Percentiles rank a stretch among this genome's conserved stretches.
Evolutionary conservation across 2,329 filamentous ascomycete genomes (phyloP).

Genomic region (Escovopsis sp.): DNA sequence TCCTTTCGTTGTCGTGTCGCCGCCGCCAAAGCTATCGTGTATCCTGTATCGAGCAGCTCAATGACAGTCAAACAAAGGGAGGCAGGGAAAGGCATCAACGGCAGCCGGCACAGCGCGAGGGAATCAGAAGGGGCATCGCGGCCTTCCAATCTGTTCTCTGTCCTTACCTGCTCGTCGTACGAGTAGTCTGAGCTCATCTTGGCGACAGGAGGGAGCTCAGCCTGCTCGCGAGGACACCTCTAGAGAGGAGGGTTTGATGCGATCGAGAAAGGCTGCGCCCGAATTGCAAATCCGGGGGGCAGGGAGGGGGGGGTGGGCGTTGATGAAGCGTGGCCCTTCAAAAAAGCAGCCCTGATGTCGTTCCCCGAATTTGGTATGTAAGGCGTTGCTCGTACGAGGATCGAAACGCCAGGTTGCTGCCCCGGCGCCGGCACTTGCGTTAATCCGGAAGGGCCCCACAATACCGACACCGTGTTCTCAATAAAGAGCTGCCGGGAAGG

Average conservation of each 20-base stretch:
- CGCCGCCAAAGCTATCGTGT: no score
- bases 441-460: constrained; percentile 14
- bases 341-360: constrained; percentile 4
- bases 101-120: neutral
- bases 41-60: no score
- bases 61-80: no score
- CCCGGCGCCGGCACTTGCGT: constrained; percentile 15
- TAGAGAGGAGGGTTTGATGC: constrained; percentile 1
- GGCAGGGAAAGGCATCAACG: no score
- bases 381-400: no score
- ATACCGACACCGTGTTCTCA: constrained; percentile 21
- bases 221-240: constrained; percentile 14
- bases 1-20: neutral
- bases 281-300: no score
- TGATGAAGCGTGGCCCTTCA: constrained; percentile 3
- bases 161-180: constrained; percentile 78
- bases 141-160: constrained; percentile 8
- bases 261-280: no score
- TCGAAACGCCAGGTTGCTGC: constrained; percentile 3
- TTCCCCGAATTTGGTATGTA: no score
- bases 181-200: constrained; percentile 91
- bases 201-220: constrained; percentile 22
- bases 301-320: constrained; percentile 4
- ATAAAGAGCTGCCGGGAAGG: neutral
- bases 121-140: neutral